Conservation (phyloP, 257 asterid genomes). For the Nicotiana paniculata region DNA sequence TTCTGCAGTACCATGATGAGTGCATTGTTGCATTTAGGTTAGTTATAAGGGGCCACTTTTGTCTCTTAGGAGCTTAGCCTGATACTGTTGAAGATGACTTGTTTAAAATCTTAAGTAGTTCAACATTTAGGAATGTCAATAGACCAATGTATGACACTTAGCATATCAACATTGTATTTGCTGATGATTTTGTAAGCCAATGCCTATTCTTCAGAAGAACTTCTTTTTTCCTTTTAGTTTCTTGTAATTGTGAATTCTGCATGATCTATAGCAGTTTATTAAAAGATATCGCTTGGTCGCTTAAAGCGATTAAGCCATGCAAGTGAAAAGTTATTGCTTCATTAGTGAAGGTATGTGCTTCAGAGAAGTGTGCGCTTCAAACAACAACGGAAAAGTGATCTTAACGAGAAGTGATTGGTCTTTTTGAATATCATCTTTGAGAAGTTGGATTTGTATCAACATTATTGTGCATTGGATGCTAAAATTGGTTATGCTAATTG, state of each 20-base stretch:
- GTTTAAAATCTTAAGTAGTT: background rate
- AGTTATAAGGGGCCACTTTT: background rate
- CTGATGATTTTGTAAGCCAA: background rate
- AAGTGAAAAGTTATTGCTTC: background rate
- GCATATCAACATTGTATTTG: background rate
- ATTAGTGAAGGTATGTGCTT: background rate
- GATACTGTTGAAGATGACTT: background rate
- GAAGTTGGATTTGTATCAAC: background rate
- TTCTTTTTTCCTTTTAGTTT: background rate
- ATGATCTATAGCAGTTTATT: background rate
- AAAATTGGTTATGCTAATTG: background rate
- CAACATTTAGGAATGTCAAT: background rate
- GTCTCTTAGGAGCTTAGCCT: background rate
- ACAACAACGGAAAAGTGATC: background rate
- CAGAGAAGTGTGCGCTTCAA: background rate
- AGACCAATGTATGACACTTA: background rate
- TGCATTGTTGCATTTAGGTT: background rate
- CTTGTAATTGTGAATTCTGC: background rate
- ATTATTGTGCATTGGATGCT: background rate
- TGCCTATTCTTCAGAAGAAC: no score
- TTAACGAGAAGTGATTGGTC: background rate
- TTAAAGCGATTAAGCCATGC: background rate
- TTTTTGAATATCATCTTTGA: background rate
- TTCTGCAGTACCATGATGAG: background rate
- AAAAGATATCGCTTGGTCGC: background rate